Evolutionary conservation across 208 protist species (phyloP).

Genomic region (Leishmania mexicana): DNA sequence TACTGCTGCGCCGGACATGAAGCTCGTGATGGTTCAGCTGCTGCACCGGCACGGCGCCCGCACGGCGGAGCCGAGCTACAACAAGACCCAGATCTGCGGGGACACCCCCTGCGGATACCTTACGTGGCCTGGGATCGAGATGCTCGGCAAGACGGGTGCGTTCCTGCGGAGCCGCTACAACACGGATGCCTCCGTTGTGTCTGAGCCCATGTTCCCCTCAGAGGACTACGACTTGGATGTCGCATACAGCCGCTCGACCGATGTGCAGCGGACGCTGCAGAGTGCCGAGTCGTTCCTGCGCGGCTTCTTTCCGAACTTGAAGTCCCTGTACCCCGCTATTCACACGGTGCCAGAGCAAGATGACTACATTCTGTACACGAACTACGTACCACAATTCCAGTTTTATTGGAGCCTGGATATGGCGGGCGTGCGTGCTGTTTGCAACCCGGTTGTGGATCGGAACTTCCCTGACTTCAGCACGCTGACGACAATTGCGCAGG

Average conservation of each 20-base stretch:
- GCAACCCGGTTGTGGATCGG: constrained; percentile 13
- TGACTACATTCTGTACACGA: constrained; percentile 24
- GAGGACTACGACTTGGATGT: constrained; percentile 40
- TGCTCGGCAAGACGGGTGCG: constrained; percentile 36
- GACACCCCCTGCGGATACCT: constrained; percentile 50
- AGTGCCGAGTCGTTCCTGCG: constrained; percentile 44
- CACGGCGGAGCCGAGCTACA: constrained; percentile 18
- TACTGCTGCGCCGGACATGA: constrained; percentile 9
- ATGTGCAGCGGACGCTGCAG: constrained; percentile 52
- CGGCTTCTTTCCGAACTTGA: constrained; percentile 37
- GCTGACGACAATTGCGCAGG: constrained; percentile 19
- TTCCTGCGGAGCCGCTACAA: constrained; percentile 53
- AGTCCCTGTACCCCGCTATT: constrained; percentile 28
- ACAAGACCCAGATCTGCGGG: constrained; percentile 41
- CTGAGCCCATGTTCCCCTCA: constrained; percentile 37
- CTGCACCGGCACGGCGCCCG: constrained; percentile 61
- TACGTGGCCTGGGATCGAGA: constrained; percentile 31
- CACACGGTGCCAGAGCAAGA: constrained; percentile 24
- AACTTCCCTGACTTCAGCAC: constrained; percentile 20
- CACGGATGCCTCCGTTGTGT: constrained; percentile 21
- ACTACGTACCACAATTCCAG: constrained; percentile 13
- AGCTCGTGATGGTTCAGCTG: constrained; percentile 39
- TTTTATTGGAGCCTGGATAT: constrained; percentile 20
- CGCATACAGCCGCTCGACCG: constrained; percentile 51
- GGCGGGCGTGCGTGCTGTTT: constrained; percentile 3